phyloP scores from a whole-genome alignment of 2,329 filamentous ascomycete species.

The Emmonsiellopsis sp. region DNA sequence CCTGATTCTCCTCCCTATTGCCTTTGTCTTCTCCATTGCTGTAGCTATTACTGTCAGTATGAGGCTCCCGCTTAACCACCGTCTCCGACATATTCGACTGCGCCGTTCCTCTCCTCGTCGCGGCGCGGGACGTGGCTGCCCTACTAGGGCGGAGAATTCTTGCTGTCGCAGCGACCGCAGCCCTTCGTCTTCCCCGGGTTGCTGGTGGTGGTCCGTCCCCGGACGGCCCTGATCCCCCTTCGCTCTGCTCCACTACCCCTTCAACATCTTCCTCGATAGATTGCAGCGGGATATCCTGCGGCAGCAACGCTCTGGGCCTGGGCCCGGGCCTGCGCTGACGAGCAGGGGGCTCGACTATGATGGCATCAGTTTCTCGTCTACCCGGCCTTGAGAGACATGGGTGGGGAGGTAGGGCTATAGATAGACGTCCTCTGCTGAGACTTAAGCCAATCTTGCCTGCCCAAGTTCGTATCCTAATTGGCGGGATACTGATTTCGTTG shows the following conservation, averaged over 20 bases:
- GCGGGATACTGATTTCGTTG: not conserved
- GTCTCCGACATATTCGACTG: not conserved
- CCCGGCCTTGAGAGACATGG: no score
- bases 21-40: not conserved
- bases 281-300: not conserved
- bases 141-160: no score
- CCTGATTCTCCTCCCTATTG: not conserved
- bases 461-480: conserved; percentile 1
- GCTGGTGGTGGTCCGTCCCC: no score
- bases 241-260: no score
- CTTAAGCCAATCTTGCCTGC: not conserved
- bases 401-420: not conserved
- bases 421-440: not conserved
- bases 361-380: no score
- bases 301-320: not conserved
- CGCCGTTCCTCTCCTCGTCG: not conserved
- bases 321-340: not conserved
- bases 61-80: not conserved
- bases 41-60: not conserved
- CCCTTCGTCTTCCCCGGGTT: no score
- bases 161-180: no score
- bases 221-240: no score
- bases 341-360: no score
- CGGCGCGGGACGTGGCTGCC: no score
- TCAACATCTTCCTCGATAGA: not conserved